A percentile compares a stretch with the other conserved stretches of the same genome.
Conservation (phyloP, 257 asterid genomes). For the Gynochthodes officinalis region DNA sequence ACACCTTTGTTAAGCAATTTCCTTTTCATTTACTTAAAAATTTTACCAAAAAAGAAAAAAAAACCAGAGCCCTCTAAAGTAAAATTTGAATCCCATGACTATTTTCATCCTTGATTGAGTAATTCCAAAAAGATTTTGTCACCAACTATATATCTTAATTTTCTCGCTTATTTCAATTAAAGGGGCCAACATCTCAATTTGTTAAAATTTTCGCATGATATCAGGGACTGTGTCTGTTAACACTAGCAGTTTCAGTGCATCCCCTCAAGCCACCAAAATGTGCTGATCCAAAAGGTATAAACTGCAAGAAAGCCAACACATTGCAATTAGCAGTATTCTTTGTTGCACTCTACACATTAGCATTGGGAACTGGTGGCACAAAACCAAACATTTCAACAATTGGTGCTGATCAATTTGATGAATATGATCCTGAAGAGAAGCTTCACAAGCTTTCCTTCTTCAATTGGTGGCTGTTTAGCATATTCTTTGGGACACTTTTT, state of each 20-base stretch:
- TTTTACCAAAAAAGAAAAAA: no score
- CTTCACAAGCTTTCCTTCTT: slow-evolving; percentile 80
- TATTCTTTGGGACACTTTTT: slow-evolving; percentile 74
- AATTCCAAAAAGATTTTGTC: no score
- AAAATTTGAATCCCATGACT: no score
- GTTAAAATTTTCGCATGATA: not conserved
- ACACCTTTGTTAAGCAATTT: no score
- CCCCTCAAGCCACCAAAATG: slow-evolving; percentile 69
- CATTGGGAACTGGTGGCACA: slow-evolving; percentile 86
- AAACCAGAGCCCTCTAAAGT: no score
- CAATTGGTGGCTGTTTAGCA: slow-evolving; percentile 96
- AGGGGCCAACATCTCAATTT: not conserved
- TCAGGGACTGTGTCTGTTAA: slow-evolving; percentile 74
- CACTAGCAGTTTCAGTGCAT: slow-evolving; percentile 59
- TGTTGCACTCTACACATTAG: slow-evolving; percentile 69
- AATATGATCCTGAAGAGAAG: slow-evolving; percentile 71
- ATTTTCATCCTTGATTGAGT: no score
- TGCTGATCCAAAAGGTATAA: slow-evolving; percentile 38
- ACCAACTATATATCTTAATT: no score
- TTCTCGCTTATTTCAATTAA: no score
- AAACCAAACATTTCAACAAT: slow-evolving; percentile 87
- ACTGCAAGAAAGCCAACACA: slow-evolving; percentile 53
- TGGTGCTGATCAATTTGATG: slow-evolving; percentile 96
- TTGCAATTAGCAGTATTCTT: slow-evolving; percentile 60
- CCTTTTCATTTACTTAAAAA: no score